Conservation (phyloP, 805 yeast genomes). For the Ogataea angusta region DNA sequence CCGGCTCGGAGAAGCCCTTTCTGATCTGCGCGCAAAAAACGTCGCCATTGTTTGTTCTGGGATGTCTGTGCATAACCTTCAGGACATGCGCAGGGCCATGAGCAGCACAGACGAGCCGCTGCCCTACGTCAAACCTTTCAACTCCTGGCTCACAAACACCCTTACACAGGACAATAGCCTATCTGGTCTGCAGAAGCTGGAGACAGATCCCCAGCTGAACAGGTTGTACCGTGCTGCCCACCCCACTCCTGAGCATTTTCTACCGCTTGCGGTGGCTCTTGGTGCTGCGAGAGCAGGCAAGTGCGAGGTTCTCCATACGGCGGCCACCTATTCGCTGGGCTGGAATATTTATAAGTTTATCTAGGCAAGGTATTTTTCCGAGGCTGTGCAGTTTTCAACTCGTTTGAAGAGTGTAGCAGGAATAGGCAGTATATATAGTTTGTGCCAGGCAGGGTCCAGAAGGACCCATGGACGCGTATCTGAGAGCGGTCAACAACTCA, state of each 20-base stretch:
- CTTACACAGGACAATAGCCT: conserved; percentile 22
- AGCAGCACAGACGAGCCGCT: conserved; percentile 23
- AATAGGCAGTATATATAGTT: conserved; percentile 2
- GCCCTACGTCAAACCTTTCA: conserved; percentile 55
- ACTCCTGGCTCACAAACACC: conserved; percentile 37
- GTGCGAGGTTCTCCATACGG: conserved; percentile 46
- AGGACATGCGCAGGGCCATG: conserved; percentile 43
- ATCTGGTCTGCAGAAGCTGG: conserved; percentile 14
- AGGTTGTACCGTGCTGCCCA: conserved; percentile 49
- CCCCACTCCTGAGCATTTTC: conserved; percentile 74
- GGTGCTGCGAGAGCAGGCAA: conserved; percentile 47
- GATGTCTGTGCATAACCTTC: conserved; percentile 74
- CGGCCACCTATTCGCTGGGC: conserved; percentile 48
- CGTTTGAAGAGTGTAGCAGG: conserved; percentile 10
- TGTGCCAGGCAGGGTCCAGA: neutral
- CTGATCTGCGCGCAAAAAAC: conserved; percentile 48
- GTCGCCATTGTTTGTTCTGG: conserved; percentile 65
- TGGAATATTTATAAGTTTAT: conserved; percentile 65
- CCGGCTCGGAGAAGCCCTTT: conserved; percentile 54
- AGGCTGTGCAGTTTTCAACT: conserved; percentile 11
- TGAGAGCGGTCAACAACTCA: conserved; percentile 2
- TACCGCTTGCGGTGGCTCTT: conserved; percentile 61
- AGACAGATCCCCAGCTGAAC: conserved; percentile 22
- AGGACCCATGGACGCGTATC: conserved; percentile 5
- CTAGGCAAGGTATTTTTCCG: neutral